These are phyloP conservation scores for Moniliella sp. DNA, from an alignment of 1,284 basidiomycete species.

Conservation along the genomic window DNA sequence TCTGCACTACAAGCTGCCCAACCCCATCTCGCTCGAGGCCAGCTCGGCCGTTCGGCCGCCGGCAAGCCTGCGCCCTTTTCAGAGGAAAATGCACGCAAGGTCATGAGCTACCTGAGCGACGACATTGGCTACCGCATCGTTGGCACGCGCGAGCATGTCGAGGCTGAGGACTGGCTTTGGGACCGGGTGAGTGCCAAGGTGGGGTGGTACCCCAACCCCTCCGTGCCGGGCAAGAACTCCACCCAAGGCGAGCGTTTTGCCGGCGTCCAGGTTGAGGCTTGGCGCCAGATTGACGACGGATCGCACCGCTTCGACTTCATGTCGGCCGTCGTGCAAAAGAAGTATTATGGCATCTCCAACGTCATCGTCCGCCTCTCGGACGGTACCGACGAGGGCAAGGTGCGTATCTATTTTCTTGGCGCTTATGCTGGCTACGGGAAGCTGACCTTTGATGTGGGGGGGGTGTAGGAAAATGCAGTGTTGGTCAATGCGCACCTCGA, in stretches of 20 bases:
- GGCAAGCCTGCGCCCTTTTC: conserved; percentile 9
- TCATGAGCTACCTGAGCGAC: conserved; percentile 38
- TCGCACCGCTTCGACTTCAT: conserved; percentile 29
- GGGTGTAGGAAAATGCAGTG: background rate
- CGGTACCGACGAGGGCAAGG: conserved; percentile 47
- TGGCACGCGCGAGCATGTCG: conserved; percentile 66
- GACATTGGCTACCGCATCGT: conserved; percentile 76
- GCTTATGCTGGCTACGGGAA: conserved; percentile 47
- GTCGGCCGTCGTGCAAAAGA: conserved; percentile 57
- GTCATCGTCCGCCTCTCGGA: conserved; percentile 70
- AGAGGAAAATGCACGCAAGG: conserved; percentile 19
- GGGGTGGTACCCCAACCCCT: conserved; percentile 29
- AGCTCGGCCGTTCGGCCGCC: conserved; percentile 4
- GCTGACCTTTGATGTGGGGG: background rate
- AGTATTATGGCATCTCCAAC: conserved; percentile 67
- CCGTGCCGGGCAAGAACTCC: background rate
- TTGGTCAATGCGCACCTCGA: conserved; percentile 61
- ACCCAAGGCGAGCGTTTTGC: conserved; percentile 3
- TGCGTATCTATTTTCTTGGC: too few species aligned
- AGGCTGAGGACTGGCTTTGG: conserved; percentile 64
- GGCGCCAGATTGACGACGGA: conserved; percentile 27
- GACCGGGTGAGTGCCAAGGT: conserved; percentile 42
- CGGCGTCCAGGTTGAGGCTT: conserved; percentile 22
- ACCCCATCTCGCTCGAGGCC: conserved; percentile 5
- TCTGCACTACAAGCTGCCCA: conserved; percentile 24